Percentiles rank a stretch among this genome's conserved stretches.
Evolutionary conservation across 768 basidiomycete genomes (phyloP).

Genomic region (Termitomyces sp.): DNA sequence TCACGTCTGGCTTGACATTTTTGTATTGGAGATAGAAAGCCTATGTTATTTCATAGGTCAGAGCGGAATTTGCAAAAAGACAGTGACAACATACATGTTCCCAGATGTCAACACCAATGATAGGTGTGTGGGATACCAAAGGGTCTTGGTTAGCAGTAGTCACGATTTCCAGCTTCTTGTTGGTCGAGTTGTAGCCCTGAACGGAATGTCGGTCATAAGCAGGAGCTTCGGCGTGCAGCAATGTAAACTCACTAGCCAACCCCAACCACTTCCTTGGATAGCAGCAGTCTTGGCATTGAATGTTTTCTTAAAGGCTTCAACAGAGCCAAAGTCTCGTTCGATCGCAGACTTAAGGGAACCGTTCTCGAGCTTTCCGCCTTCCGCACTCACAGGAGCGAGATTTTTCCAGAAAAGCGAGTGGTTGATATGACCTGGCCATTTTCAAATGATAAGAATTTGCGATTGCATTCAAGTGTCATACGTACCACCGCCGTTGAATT

Average conservation of each 20-base stretch:
- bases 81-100: constrained; percentile 63
- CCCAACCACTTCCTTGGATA: constrained; percentile 98
- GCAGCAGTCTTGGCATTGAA: constrained; percentile 87
- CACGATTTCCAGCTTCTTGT: constrained; percentile 80
- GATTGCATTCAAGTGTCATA: background rate
- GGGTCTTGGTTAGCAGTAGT: constrained; percentile 98
- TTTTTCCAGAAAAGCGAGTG: constrained; percentile 98
- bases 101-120: constrained; percentile 98
- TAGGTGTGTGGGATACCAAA: constrained; percentile 70
- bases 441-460: too few relatives aligned
- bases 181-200: constrained; percentile 65
- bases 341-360: constrained; percentile 77
- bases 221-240: background rate
- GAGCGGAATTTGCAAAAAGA: background rate
- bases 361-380: constrained; percentile 60
- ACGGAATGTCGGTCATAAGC: background rate
- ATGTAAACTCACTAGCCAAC: constrained; percentile 73
- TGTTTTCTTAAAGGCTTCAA: constrained; percentile 82
- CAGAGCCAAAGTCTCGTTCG: constrained; percentile 77
- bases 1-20: constrained; percentile 91
- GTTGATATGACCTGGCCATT: constrained; percentile 76
- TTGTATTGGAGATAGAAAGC: constrained; percentile 84
- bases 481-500: constrained; percentile 95
- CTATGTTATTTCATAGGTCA: constrained; percentile 22
- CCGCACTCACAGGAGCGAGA: constrained; percentile 66